These are phyloP conservation scores for Rusavskia elegans DNA, from an alignment of 495 filamentous ascomycete genomes.

Conservation along the genomic window DNA sequence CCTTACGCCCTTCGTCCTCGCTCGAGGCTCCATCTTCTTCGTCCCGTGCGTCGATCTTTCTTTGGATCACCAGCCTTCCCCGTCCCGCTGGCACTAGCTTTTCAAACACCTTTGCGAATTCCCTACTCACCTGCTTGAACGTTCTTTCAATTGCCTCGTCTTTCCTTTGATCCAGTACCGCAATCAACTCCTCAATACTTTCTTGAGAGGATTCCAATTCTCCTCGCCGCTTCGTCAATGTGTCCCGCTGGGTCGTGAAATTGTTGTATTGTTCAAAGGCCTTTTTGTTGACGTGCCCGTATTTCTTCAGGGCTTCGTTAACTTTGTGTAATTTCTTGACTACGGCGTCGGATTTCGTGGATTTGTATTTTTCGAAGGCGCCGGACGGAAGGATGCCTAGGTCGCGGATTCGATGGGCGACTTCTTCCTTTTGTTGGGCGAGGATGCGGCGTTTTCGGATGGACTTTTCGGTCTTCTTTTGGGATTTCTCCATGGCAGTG, in stretches of 20 bases:
- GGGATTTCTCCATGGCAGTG: conserved; percentile 66
- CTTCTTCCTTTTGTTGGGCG: conserved; percentile 58
- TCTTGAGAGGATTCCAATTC: conserved; percentile 72
- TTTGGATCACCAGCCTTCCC: conserved; percentile 83
- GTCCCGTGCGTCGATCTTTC: conserved; percentile 58
- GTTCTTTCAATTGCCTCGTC: conserved; percentile 89
- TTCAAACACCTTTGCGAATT: conserved; percentile 86
- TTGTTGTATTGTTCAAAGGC: conserved; percentile 97
- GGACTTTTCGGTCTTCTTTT: conserved; percentile 83
- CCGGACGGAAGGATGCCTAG: conserved; percentile 88
- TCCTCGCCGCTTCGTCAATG: conserved; percentile 59
- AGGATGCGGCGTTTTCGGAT: conserved; percentile 73
- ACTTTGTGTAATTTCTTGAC: conserved; percentile 81
- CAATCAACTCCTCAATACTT: conserved; percentile 82
- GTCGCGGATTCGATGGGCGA: conserved; percentile 75
- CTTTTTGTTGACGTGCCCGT: conserved; percentile 97
- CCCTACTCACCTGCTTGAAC: conserved; percentile 90
- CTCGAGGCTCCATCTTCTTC: conserved; percentile 21
- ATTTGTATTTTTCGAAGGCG: conserved; percentile 81
- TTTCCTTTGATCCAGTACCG: conserved; percentile 84
- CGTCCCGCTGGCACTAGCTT: conserved; percentile 87
- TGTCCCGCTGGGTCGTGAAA: conserved; percentile 83
- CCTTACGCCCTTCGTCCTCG: conserved; percentile 32
- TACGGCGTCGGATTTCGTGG: conserved; percentile 59
- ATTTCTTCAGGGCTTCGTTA: conserved; percentile 89